These are phyloP conservation scores for Mortierella sp. DNA, from an alignment of 371 early-diverging fungal species.

Conservation along the genomic window DNA sequence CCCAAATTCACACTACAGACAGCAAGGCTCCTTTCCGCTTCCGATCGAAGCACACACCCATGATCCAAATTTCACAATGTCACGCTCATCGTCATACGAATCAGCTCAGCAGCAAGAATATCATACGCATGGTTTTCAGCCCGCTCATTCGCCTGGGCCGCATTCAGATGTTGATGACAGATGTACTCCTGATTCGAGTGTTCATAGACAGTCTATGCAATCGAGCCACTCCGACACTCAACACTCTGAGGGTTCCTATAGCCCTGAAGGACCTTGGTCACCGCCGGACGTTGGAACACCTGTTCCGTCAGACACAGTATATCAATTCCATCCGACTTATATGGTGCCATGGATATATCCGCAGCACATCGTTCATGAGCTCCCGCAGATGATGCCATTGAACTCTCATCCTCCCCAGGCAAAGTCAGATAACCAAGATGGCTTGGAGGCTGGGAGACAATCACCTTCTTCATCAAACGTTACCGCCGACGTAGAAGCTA, in stretches of 20 bases:
- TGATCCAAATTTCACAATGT: background rate
- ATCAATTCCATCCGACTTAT: background rate
- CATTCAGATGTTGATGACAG: background rate
- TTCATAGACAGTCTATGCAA: background rate
- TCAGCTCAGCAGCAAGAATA: background rate
- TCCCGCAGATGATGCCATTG: background rate
- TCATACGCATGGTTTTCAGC: background rate
- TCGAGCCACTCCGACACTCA: background rate
- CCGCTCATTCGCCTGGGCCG: too few relatives aligned
- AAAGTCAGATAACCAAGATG: background rate
- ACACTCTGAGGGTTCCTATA: background rate
- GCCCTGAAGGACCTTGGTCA: too few relatives aligned
- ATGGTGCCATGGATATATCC: slow-evolving; percentile 9
- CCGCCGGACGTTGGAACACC: background rate
- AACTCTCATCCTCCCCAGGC: background rate
- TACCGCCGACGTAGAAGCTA: too few relatives aligned
- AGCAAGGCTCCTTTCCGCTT: background rate
- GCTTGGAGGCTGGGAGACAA: background rate
- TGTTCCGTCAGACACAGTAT: background rate
- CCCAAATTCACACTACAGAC: background rate
- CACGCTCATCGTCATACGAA: slow-evolving; percentile 11
- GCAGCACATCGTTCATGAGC: background rate
- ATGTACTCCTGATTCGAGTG: too few relatives aligned
- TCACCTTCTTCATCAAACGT: too few relatives aligned
- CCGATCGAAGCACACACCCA: background rate